Evolutionary conservation across 202 grass and related monocot genomes (phyloP), one percentile per base, ranked within the genome.

Genomic region (Dendrocalamus latiflorus): DNA sequence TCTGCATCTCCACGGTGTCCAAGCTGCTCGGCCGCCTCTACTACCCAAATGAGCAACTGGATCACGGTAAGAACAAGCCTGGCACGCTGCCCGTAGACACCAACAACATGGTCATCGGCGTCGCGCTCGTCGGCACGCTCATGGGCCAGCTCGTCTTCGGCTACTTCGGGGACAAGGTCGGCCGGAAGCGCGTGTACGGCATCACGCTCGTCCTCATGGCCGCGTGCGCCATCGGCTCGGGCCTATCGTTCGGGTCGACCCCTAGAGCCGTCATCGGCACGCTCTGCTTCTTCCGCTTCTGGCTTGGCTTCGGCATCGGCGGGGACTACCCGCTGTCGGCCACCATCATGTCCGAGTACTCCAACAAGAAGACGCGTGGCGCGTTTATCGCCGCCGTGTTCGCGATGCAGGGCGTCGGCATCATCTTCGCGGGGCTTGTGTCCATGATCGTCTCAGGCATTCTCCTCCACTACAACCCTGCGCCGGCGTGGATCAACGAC

Each of bases 341-440:
- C 33, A 33, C 33, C 33, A 33, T 33, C 33, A 33, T 33, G 33
- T 33, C 33, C 33, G 33, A 33, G 33, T 33, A 33, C 33, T 33
- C 33, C 33, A 33, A 33, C 33, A 33, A 33, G 33, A 33, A 33
- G 33, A 33, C 33, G 33, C 33, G 33, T 33, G 33, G 33, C 4
- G 33, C 33, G 33, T 33, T 33, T 33, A 33, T 33, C 33, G 33
- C 25, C 1, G 90, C 88, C 22, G 94, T 97, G 4, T 97, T 97
- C 81, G 88, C 94, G 55, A 97, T 97, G 94, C 92, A 97, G 79
- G 94, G 88, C 17, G 92, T 97, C 50, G 94, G 90, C 25, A 94
- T 94, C 84, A 84, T 91, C 76, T 85, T 91, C 65, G 89, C 82
- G 0, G 89, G 89, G 22, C 77, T 91, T 4, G 85, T 91, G 10